Base-by-base conservation (phyloP, 305 asterid species). In the Andrographis paniculata region DNA sequence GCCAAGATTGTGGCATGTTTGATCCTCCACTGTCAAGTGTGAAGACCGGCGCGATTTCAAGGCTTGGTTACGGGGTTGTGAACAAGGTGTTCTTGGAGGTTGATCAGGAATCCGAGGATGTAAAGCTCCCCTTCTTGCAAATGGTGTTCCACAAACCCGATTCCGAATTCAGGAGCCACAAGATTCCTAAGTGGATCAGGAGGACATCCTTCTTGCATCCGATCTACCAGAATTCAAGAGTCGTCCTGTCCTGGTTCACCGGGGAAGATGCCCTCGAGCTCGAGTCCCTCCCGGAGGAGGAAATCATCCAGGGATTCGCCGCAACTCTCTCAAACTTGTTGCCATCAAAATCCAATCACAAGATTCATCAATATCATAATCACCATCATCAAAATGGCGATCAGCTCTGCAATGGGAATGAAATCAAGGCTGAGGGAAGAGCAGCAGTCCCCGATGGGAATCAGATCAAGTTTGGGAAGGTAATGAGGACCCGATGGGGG, bases 51-150 rank as follows among this genome's bases (percentile, higher is more conserved):
- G 97, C 95, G 11, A 87, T 87, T 35, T 67, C 87, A 1, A 66
- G 75, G 63, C 84, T 87, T 8, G 97, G 97, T 0, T 84, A 70
- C 20, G 97, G 97, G 0, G 87, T 84, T 12, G 97, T 81, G 10
- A 69, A 87, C 72, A 84, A 87, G 77, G 75, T 84, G 16, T 87
- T 87, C 67, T 59, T 87, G 59, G 69, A 71, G 47, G 36, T 79
- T 2, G 72, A 45, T 42, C 50, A 33, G 42, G 67, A 48, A 11
- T 71, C 17, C 4, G 17, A 0, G 6, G 0, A 1, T 14, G 6
- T 9, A 5, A 31, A 31, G 14, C 14, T 88, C 17, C 95, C 97
- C 0, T 61, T 53, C 45, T 21, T 88, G 65, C 94, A 82, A 60
- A 74, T 84, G 93, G 76, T 76, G 38, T 88, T 81, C 23, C 89